Evolutionary conservation across 306 rosid species (phyloP), one percentile per base, ranked within the genome.

Genomic region (Ochetophila trinervis): DNA sequence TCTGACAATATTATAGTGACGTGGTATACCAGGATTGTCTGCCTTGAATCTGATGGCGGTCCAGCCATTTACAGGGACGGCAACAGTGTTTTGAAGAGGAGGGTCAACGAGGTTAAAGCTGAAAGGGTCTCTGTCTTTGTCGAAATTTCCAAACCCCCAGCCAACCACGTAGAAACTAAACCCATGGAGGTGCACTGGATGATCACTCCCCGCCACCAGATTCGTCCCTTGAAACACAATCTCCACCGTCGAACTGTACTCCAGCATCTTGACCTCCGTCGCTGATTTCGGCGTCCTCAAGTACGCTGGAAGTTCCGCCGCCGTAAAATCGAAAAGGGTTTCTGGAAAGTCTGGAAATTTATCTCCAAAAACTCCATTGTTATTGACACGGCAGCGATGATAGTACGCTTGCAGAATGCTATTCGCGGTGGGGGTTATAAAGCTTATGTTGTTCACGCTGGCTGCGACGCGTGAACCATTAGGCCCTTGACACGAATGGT

Each of bases 141-240:
- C 68, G 55, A 77, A 77, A 65, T 71, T 71, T 11, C 77, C 81
- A 27, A 61, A 55, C 4, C 77, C 77, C 17, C 8, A 16, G 8
- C 73, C 77, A 13, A 77, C 70, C 0, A 71, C 74, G 13, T 66
- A 77, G 70, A 77, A 77, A 37, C 72, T 60, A 27, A 11, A 71
- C 4, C 81, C 77, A 61, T 71, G 81, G 6, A 77, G 66, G 66
- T 76, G 80, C 73, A 76, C 70, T 5, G 80, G 80, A 70, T 76
- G 80, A 16, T 70, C 73, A 59, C 24, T 64, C 24, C 72, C 76
- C 12, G 36, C 69, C n/a, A 59, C 53, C 66, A 76, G 13, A 65
- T 47, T 70, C 7, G 80, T 70, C 53, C 72, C 80, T 22, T 76
- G 80, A 22, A 76, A 65, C 15, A 70, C 76, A 64, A 76, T 17